Base-by-base conservation (phyloP, 228 moss, liverwort and hornwort species). In the Sphagnum magellanicum region DNA sequence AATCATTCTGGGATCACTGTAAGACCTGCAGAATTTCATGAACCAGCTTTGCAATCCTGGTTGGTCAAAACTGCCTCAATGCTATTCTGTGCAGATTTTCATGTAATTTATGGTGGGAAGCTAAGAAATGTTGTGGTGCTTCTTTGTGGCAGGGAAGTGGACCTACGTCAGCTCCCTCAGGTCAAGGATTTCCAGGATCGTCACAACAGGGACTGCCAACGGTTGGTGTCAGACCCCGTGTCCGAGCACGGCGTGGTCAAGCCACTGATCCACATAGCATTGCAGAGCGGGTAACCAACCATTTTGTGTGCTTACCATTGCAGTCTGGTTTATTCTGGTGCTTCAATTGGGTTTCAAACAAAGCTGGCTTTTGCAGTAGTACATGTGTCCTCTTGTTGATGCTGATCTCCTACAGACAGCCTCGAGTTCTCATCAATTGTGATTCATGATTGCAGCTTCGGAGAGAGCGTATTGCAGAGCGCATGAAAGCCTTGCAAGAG, bases 251-350 rank as follows among this genome's bases (percentile, higher is more conserved):
- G 16, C 85, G 85, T 7, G 85, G 85, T 51, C 85, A 86, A 71
- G 85, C 85, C 10, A 86, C 85, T 47, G 85, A 86, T 79, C 85
- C 85, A 14, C 85, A 86, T 74, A 86, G 85, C 76, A 86, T 86
- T 79, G 85, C 85, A 48, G 85, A 86, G 73, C 75, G 85, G 74
- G 85, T 85, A 72, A 78, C 13, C 48, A 59, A 11, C 52, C 12
- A 8, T 55, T 12, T 12, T 55, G 12, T 55, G 55, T 55, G 55
- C 55, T 12, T 12, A 32, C 32, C 1, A 3, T 32, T 32, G 32
- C 2, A 32, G 32, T 32, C 32, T 32, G 32, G 32, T 32, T 32
- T 32, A 32, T 32, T 32, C 32, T 32, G 32, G 2, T 32, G 3
- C 32, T 32, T 32, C 3, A 32, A 32, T 1, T 32, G 3, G 32